A percentile compares a stretch with the other conserved stretches of the same genome.
Conservation (phyloP, 1,284 basidiomycete species). For the Ganoderma boninense region DNA sequence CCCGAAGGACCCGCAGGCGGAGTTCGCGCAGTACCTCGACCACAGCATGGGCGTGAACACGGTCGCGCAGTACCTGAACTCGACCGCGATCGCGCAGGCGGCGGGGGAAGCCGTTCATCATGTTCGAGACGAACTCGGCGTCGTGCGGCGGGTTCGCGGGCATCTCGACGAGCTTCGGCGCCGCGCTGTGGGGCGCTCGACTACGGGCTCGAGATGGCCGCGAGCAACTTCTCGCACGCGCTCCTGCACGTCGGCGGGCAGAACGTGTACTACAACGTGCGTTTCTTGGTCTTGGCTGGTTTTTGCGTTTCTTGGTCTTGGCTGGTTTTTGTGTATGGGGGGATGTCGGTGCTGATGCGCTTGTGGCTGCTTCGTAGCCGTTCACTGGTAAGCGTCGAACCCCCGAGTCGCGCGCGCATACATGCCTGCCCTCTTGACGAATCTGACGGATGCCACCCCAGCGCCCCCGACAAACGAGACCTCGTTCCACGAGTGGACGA, state of each 20-base stretch:
- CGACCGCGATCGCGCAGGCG: constrained; percentile 52
- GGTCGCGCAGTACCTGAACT: constrained; percentile 58
- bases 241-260: constrained; percentile 73
- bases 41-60: constrained; percentile 59
- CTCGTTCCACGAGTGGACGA: constrained; percentile 65
- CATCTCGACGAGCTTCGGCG: constrained; percentile 66
- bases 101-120: constrained; percentile 55
- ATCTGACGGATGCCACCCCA: constrained; percentile 26
- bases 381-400: constrained; percentile 52
- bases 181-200: constrained; percentile 78
- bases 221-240: constrained; percentile 63
- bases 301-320: too few relatives aligned
- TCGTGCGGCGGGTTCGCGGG: constrained; percentile 66
- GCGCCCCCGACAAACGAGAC: constrained; percentile 71
- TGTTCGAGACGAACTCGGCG: constrained; percentile 66
- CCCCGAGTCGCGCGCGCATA: too few relatives aligned
- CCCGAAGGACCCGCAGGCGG: constrained; percentile 53
- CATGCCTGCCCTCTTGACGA: not conserved
- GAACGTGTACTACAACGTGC: constrained; percentile 69
- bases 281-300: constrained; percentile 25
- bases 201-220: constrained; percentile 70
- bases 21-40: constrained; percentile 63
- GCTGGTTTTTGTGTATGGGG: too few relatives aligned
- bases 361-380: constrained; percentile 27
- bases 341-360: not conserved